A percentile compares a stretch with the other conserved stretches of the same genome.
Evolutionary conservation across 495 filamentous ascomycete genomes (phyloP).

Genomic region (Ramalina intermedia): DNA sequence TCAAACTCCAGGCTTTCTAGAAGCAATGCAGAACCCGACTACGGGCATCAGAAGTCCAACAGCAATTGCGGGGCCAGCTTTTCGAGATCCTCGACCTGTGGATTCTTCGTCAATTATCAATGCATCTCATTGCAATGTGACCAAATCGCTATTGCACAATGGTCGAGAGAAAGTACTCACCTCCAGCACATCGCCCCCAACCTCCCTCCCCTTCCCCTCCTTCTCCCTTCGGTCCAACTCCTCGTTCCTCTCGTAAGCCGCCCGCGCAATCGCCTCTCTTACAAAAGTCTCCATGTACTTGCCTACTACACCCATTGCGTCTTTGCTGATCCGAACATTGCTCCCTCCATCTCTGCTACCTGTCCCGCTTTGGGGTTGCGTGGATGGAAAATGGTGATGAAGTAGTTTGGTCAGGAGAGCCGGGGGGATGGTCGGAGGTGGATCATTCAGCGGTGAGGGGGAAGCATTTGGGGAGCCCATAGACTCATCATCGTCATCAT

Average conservation of each 20-base stretch:
- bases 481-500: constrained; percentile 8
- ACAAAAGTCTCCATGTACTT: constrained; percentile 91
- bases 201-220: constrained; percentile 14
- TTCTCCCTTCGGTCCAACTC: constrained; percentile 16
- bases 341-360: constrained; percentile 60
- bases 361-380: constrained; percentile 56
- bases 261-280: constrained; percentile 74
- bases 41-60: constrained; percentile 54
- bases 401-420: constrained; percentile 62
- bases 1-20: too few relatives aligned
- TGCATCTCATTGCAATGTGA: neutral
- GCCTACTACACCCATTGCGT: constrained; percentile 62
- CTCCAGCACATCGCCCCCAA: constrained; percentile 55
- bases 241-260: constrained; percentile 51
- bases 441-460: constrained; percentile 24
- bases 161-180: constrained; percentile 29
- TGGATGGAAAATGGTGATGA: constrained; percentile 59
- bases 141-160: neutral
- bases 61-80: constrained; percentile 79
- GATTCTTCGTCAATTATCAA: neutral
- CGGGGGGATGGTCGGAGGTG: constrained; percentile 49
- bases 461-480: constrained; percentile 8
- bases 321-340: constrained; percentile 59
- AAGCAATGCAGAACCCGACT: too few relatives aligned
- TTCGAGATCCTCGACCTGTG: constrained; percentile 58